phyloP scores from a whole-genome alignment of 2,329 filamentous ascomycete genomes.

The Neocucurbitaria cava region DNA sequence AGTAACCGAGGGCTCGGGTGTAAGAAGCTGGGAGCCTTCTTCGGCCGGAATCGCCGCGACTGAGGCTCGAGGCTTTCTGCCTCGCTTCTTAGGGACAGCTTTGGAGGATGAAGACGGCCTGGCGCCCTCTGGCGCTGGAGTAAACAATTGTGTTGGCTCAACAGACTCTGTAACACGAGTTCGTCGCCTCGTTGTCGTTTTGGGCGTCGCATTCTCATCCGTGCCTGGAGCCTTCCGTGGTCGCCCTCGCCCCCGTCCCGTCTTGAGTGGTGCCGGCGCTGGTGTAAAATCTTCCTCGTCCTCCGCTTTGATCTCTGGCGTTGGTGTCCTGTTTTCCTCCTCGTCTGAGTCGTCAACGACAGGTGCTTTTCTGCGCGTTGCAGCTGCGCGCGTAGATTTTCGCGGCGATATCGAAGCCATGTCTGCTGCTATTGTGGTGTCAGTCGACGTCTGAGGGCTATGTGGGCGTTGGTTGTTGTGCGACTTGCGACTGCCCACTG shows the following conservation, averaged over 20 bases:
- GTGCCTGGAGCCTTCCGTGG: constrained; percentile 52
- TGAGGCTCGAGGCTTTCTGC: constrained; percentile 52
- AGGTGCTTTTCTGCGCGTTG: constrained; percentile 69
- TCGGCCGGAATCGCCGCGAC: constrained; percentile 48
- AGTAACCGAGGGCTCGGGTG: constrained; percentile 62
- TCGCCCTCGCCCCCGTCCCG: constrained; percentile 63
- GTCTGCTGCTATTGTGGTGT: constrained; percentile 24
- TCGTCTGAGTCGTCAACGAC: constrained; percentile 78
- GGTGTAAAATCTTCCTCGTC: constrained; percentile 83
- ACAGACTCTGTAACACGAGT: constrained; percentile 54
- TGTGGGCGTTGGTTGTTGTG: constrained; percentile 9
- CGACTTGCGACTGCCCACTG: constrained; percentile 13
- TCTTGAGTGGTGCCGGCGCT: constrained; percentile 69
- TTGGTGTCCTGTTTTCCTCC: constrained; percentile 71
- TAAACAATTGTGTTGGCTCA: constrained; percentile 68
- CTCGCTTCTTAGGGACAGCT: constrained; percentile 66
- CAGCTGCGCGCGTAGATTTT: constrained; percentile 66
- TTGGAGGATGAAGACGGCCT: constrained; percentile 24
- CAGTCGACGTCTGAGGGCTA: constrained; percentile 13
- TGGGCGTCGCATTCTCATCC: constrained; percentile 52
- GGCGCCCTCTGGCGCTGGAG: constrained; percentile 64
- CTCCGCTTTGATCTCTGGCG: constrained; percentile 60
- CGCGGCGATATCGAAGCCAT: constrained; percentile 54
- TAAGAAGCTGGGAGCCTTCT: constrained; percentile 52
- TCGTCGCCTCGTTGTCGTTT: constrained; percentile 54